These are phyloP conservation scores for Puccinia sorghi DNA, from an alignment of 1,284 basidiomycete species.

Conservation along the genomic window DNA sequence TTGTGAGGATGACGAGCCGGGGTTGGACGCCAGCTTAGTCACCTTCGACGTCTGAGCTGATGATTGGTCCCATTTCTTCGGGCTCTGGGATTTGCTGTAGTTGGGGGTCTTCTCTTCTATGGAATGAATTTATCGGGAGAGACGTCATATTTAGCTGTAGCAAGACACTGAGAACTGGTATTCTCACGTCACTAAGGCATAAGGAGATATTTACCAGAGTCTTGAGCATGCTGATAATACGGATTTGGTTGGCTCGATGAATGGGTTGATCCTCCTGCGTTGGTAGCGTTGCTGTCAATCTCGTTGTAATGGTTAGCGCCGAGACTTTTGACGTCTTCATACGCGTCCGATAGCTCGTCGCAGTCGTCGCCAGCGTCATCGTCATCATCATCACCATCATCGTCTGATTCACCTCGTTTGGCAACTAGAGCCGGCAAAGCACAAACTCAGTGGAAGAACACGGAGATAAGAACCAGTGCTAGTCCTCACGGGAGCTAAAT, in stretches of 20 bases:
- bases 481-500: neutral
- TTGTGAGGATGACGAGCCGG: neutral
- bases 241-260: neutral
- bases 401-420: neutral
- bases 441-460: neutral
- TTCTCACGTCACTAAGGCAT: neutral
- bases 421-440: neutral
- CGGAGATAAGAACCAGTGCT: neutral
- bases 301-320: neutral
- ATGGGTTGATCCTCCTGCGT: neutral
- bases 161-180: neutral
- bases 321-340: neutral
- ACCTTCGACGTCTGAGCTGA: neutral
- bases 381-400: neutral
- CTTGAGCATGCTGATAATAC: neutral
- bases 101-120: neutral
- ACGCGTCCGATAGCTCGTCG: neutral
- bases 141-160: neutral
- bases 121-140: neutral
- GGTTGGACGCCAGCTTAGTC: neutral
- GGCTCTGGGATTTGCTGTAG: neutral
- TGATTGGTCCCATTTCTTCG: neutral
- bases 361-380: slow-evolving; percentile 9
- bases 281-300: neutral
- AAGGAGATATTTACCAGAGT: neutral